A percentile compares a stretch with the other conserved stretches of the same genome.
phyloP scores from a whole-genome alignment of 148 eudicot species.

The Silene conica region DNA sequence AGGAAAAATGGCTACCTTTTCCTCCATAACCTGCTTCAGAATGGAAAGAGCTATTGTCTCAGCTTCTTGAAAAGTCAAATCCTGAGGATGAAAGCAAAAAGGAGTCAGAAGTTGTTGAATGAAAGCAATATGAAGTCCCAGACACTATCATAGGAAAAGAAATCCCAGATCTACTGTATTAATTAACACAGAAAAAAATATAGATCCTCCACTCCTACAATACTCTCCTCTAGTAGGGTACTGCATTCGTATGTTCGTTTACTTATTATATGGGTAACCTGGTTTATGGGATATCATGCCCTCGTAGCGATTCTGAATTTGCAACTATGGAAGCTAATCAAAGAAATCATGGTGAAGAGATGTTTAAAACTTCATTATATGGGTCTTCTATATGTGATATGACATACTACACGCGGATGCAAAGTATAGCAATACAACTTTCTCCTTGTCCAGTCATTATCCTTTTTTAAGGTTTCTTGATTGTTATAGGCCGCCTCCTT shows the following conservation, averaged over 20 bases:
- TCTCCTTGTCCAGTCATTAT: too few relatives aligned
- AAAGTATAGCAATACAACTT: too few relatives aligned
- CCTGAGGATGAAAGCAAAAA: conserved; percentile 39
- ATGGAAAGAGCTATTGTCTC: conserved; percentile 95
- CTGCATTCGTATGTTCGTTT: neutral
- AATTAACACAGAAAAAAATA: neutral
- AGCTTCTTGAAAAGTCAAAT: conserved; percentile 79
- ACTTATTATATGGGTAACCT: too few relatives aligned
- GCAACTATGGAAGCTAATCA: too few relatives aligned
- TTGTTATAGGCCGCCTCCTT: too few relatives aligned
- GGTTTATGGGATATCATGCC: too few relatives aligned
- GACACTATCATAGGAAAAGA: neutral
- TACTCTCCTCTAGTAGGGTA: neutral
- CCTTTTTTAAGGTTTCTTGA: too few relatives aligned
- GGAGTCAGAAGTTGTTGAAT: neutral
- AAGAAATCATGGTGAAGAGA: too few relatives aligned
- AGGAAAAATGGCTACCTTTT: conserved; percentile 50
- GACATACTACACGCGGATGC: too few relatives aligned
- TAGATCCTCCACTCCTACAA: neutral
- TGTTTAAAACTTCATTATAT: too few relatives aligned
- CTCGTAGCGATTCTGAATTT: too few relatives aligned
- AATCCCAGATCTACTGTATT: neutral
- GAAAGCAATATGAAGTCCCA: conserved; percentile 14
- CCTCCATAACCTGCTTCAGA: conserved; percentile 99
- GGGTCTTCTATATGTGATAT: too few relatives aligned